These are phyloP conservation scores for Nicotiana tabacum DNA, from an alignment of 257 asterid genomes.

Conservation along the genomic window DNA sequence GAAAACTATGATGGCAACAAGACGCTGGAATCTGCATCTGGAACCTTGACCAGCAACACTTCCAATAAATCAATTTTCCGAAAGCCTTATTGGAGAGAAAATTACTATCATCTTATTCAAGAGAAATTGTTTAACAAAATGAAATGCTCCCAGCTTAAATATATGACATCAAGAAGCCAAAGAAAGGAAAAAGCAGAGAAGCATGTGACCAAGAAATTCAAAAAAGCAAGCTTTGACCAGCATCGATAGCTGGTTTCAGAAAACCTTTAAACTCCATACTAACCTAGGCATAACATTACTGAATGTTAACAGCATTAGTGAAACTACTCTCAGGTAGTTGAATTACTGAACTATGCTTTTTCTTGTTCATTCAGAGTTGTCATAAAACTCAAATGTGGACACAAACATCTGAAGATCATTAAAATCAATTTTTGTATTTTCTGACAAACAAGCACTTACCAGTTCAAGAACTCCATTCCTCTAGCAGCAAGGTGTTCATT, in stretches of 20 bases:
- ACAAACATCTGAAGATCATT: background rate
- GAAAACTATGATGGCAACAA: background rate
- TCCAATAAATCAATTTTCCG: background rate
- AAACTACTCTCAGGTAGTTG: background rate
- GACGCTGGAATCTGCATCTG: background rate
- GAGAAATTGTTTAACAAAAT: background rate
- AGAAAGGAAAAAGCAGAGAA: background rate
- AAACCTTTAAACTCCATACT: background rate
- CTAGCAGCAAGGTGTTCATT: slow-evolving; percentile 65
- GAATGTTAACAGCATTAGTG: background rate
- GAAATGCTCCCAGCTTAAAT: background rate
- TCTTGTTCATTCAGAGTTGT: background rate
- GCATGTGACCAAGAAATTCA: background rate
- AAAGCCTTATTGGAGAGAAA: background rate
- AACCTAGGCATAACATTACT: background rate
- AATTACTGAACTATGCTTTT: background rate
- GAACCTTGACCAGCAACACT: background rate
- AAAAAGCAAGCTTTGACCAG: background rate
- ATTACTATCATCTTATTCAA: background rate
- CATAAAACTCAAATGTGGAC: background rate
- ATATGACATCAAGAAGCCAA: background rate
- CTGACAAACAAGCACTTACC: slow-evolving; percentile 33
- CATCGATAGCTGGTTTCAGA: background rate
- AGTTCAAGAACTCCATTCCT: slow-evolving; percentile 71
- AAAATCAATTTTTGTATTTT: background rate